A percentile compares a stretch with the other conserved stretches of the same genome.
Conservation (phyloP, 495 filamentous ascomycete genomes). For the Penicillium taxi region DNA sequence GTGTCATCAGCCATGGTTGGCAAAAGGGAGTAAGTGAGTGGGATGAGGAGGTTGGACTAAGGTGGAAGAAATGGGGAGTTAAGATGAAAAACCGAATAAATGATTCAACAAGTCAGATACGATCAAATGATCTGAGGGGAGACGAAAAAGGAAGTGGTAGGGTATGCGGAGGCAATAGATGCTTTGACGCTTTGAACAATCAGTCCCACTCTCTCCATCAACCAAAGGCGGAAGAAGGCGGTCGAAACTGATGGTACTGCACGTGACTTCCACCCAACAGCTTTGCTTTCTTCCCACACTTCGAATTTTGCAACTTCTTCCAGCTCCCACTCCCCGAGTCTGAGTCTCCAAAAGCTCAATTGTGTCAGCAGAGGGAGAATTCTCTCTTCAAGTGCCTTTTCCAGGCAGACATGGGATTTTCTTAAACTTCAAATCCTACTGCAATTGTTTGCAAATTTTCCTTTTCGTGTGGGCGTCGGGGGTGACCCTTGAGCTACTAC, state of each 20-base stretch:
- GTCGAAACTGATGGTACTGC: conserved; percentile 33
- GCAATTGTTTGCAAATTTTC: conserved; percentile 19
- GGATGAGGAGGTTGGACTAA: conserved; percentile 13
- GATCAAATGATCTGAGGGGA: neutral
- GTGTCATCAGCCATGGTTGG: conserved; percentile 43
- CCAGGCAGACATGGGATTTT: conserved; percentile 38
- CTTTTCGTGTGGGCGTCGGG: neutral
- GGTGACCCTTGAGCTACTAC: conserved; percentile 7
- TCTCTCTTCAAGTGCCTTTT: conserved; percentile 9
- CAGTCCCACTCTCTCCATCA: neutral
- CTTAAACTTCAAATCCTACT: too few species aligned
- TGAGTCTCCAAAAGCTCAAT: neutral
- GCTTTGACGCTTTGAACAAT: neutral
- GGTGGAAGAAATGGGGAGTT: too few species aligned
- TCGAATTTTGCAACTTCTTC: conserved; percentile 26
- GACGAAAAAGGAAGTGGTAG: neutral
- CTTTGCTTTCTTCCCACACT: conserved; percentile 17
- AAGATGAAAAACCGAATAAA: neutral
- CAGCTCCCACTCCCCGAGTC: neutral
- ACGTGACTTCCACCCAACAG: conserved; percentile 22
- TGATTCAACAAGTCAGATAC: neutral
- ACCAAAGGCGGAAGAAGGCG: conserved; percentile 25
- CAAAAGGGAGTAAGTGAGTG: conserved; percentile 7
- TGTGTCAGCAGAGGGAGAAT: conserved; percentile 8
- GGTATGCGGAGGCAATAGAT: neutral